phyloP scores from a whole-genome alignment of 306 rosid genomes.

The Dalbergia cultrata region DNA sequence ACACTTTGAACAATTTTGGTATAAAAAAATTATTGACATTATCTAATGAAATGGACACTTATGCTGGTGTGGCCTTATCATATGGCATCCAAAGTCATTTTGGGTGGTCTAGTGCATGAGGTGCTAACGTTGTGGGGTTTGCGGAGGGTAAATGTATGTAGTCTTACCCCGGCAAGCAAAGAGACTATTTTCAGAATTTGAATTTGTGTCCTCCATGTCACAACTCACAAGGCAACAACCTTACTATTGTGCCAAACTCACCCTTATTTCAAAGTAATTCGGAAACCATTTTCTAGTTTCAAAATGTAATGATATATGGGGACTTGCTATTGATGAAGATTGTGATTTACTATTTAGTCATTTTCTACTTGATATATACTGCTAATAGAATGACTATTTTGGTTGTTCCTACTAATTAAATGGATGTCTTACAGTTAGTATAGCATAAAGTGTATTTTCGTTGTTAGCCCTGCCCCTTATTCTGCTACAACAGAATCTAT shows the following conservation, averaged over 20 bases:
- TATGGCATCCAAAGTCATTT: not conserved
- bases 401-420: conserved; percentile 16
- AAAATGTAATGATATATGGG: not conserved
- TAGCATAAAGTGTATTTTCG: not conserved
- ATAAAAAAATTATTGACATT: not conserved
- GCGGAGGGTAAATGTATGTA: too few relatives aligned
- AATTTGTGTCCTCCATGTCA: too few relatives aligned
- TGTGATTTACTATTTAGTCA: conserved; percentile 26
- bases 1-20: conserved; percentile 21
- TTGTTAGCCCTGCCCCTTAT: not conserved
- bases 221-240: too few relatives aligned
- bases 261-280: not conserved
- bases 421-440: not conserved
- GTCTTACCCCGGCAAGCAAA: too few relatives aligned
- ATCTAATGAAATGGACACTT: conserved; percentile 14
- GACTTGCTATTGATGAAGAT: not conserved
- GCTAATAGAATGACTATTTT: conserved; percentile 1
- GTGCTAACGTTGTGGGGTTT: too few relatives aligned
- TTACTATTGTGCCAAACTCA: too few relatives aligned
- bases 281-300: conserved; percentile 20
- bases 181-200: too few relatives aligned
- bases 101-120: too few relatives aligned
- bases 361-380: conserved; percentile 13
- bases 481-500: conserved; percentile 13
- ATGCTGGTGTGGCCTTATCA: conserved; percentile 6